A percentile compares a stretch with the other conserved stretches of the same genome.
Evolutionary conservation across 2,329 filamentous ascomycete species (phyloP).

Genomic region (Trichoderma sp.): DNA sequence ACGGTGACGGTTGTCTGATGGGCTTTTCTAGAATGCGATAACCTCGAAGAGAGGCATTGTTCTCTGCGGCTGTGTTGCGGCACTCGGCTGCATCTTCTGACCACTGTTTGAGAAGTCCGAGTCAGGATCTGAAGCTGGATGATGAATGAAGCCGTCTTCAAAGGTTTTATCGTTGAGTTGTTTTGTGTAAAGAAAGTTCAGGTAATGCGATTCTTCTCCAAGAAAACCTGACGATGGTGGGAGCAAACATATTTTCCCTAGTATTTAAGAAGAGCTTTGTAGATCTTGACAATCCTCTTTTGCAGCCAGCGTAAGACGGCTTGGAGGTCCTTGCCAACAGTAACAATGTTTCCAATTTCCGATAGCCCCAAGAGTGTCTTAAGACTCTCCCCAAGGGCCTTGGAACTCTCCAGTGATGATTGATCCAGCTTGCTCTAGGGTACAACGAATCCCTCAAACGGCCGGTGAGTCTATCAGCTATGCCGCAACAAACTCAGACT

Average conservation of each 20-base stretch:
- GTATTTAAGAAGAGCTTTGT: constrained; percentile 41
- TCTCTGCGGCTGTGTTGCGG: background rate
- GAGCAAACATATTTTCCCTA: constrained; percentile 42
- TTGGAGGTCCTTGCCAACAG: background rate
- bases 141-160: background rate
- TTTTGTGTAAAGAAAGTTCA: background rate
- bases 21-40: background rate
- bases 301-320: constrained; percentile 10
- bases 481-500: too few species aligned
- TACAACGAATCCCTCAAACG: too few species aligned
- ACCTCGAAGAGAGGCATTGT: background rate
- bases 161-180: background rate
- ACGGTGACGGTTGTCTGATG: background rate
- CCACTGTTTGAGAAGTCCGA: background rate
- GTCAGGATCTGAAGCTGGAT: background rate
- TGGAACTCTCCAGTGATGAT: too few species aligned
- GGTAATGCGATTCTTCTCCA: background rate
- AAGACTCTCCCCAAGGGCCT: too few species aligned
- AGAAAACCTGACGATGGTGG: constrained; percentile 32
- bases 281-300: constrained; percentile 35
- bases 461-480: too few species aligned
- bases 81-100: background rate
- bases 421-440: too few species aligned
- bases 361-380: too few species aligned
- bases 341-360: background rate